Evolutionary conservation across 345 rosid species (phyloP).

Genomic region (Salix brachista): DNA sequence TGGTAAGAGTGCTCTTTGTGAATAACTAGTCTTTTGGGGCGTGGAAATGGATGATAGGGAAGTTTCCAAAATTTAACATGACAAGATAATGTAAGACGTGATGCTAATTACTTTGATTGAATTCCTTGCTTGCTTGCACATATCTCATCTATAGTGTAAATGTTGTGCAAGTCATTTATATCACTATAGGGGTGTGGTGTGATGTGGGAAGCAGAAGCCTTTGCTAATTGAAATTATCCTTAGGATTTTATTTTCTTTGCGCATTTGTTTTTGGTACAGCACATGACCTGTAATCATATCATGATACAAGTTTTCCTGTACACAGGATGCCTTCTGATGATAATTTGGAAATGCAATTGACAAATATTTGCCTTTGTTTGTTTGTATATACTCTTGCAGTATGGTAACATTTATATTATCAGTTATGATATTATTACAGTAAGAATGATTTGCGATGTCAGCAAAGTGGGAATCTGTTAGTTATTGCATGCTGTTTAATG

Average conservation of each 20-base stretch:
- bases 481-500: not conserved
- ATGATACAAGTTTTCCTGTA: not conserved
- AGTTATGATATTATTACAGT: not conserved
- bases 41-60: not conserved
- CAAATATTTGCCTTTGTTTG: not conserved
- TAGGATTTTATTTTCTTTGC: not conserved
- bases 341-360: not conserved
- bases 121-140: not conserved
- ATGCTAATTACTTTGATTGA: not conserved
- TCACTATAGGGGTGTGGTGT: too few relatives aligned
- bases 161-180: not conserved
- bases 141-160: not conserved
- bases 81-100: not conserved
- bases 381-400: not conserved
- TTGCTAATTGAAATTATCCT: not conserved
- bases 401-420: not conserved
- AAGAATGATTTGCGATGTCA: not conserved
- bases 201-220: not conserved
- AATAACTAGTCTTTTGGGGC: not conserved
- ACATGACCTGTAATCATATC: not conserved
- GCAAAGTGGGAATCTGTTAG: not conserved
- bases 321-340: not conserved
- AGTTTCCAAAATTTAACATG: not conserved
- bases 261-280: not conserved
- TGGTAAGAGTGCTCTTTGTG: slow-evolving; percentile 41